Conservation (phyloP, 805 yeast genomes). For the Spathaspora hagerdaliae region DNA sequence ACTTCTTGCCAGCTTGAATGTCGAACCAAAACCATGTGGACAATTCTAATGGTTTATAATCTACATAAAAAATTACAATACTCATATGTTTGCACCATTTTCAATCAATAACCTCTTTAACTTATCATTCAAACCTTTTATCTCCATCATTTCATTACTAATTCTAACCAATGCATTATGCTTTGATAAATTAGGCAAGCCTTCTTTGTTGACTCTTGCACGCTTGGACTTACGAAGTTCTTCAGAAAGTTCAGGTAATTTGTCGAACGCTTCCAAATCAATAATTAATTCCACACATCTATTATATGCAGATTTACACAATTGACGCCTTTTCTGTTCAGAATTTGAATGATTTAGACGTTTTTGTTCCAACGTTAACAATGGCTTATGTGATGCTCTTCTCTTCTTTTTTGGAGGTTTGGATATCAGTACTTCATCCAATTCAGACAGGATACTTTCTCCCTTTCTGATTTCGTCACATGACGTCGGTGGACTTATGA, state of each 20-base stretch:
- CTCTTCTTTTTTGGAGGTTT: conserved; percentile 17
- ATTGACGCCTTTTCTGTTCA: conserved; percentile 41
- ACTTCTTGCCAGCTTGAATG: too few species aligned
- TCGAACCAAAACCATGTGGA: too few species aligned
- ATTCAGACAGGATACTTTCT: conserved; percentile 4
- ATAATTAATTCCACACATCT: conserved; percentile 38
- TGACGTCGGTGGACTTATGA: conserved; percentile 5
- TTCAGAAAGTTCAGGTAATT: conserved; percentile 22
- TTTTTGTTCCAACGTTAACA: conserved; percentile 37
- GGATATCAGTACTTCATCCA: conserved; percentile 1
- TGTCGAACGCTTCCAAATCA: conserved; percentile 35
- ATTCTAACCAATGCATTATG: conserved; percentile 40
- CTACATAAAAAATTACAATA: too few species aligned
- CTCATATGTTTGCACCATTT: background rate
- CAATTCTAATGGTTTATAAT: too few species aligned
- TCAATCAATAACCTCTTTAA: conserved; percentile 19
- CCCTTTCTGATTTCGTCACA: conserved; percentile 11
- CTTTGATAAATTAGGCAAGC: conserved; percentile 42
- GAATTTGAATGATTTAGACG: conserved; percentile 38
- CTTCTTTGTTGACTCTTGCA: conserved; percentile 38
- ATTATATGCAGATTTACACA: conserved; percentile 43
- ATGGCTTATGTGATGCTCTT: conserved; percentile 29
- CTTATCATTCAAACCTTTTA: conserved; percentile 28
- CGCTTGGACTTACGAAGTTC: conserved; percentile 29
- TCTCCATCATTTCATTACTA: conserved; percentile 32